A percentile compares a stretch with the other conserved stretches of the same genome.
phyloP scores from a whole-genome alignment of 31 red algal species.

The Asparagopsis taxiformis region DNA sequence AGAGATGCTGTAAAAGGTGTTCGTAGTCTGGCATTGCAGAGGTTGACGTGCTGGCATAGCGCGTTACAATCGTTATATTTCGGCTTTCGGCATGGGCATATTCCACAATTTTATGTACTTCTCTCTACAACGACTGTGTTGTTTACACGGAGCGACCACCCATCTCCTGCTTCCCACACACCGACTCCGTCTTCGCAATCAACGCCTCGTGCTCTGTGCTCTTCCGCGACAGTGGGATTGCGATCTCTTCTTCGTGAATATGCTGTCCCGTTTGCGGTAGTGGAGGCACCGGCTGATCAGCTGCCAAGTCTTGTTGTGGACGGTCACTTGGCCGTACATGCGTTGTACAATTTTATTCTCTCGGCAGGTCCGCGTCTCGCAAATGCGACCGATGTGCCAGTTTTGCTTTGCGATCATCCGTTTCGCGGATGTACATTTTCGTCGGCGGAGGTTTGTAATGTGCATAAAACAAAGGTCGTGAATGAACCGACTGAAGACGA shows the following conservation, averaged over 20 bases:
- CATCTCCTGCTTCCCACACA: neutral
- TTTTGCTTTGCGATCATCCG: slow-evolving; percentile 39
- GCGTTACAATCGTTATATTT: slow-evolving; percentile 56
- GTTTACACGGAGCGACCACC: slow-evolving; percentile 8
- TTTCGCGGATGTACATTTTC: slow-evolving; percentile 36
- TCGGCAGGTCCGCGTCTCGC: slow-evolving; percentile 25
- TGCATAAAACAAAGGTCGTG: slow-evolving; percentile 5
- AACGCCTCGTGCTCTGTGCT: neutral
- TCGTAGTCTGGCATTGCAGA: slow-evolving; percentile 18
- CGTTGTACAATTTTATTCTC: slow-evolving; percentile 56
- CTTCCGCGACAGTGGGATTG: slow-evolving; percentile 40
- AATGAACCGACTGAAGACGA: slow-evolving; percentile 4
- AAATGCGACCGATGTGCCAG: slow-evolving; percentile 59
- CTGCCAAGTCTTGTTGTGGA: slow-evolving; percentile 38
- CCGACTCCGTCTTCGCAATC: neutral
- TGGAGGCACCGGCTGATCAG: neutral
- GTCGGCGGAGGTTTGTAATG: slow-evolving; percentile 24
- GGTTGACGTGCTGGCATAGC: slow-evolving; percentile 39
- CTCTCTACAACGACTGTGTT: slow-evolving; percentile 40
- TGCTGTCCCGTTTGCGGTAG: slow-evolving; percentile 31
- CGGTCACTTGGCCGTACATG: slow-evolving; percentile 38
- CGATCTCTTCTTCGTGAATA: slow-evolving; percentile 35
- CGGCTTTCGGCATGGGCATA: slow-evolving; percentile 29
- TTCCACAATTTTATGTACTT: slow-evolving; percentile 41
- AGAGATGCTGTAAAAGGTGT: slow-evolving; percentile 22